Conservation (phyloP, 768 basidiomycete species). For the Hygrophorus russula region DNA sequence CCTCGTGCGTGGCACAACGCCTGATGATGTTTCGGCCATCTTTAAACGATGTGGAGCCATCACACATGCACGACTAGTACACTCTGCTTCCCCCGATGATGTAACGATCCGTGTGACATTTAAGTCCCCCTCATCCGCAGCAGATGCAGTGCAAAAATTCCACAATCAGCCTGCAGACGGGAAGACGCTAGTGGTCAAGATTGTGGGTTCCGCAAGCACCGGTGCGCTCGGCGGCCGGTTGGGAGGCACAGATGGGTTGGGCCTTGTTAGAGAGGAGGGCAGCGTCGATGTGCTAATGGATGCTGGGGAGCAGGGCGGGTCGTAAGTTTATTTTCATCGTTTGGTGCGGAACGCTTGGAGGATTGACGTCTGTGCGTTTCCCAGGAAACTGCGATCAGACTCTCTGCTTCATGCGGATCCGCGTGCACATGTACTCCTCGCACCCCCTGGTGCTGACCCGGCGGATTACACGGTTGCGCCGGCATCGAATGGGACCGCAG, state of each 20-base stretch:
- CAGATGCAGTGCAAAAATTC: conserved; percentile 62
- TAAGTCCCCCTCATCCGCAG: conserved; percentile 50
- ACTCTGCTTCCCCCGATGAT: conserved; percentile 18
- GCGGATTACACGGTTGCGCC: conserved; percentile 34
- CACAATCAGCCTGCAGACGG: conserved; percentile 79
- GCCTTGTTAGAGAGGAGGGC: conserved; percentile 40
- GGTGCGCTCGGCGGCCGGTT: conserved; percentile 46
- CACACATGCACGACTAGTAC: conserved; percentile 28
- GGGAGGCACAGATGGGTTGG: conserved; percentile 38
- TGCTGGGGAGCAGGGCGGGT: conserved; percentile 28
- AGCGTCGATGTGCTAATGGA: conserved; percentile 55
- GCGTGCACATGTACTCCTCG: conserved; percentile 58
- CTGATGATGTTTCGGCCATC: conserved; percentile 77
- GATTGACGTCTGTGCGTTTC: neutral
- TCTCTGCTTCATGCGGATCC: conserved; percentile 49
- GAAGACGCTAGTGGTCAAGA: conserved; percentile 50
- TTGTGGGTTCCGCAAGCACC: conserved; percentile 45
- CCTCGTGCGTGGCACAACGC: conserved; percentile 64
- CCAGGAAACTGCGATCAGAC: conserved; percentile 82
- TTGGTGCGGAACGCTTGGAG: neutral
- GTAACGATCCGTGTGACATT: conserved; percentile 64
- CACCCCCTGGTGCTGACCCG: conserved; percentile 55
- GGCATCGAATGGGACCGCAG: conserved; percentile 18
- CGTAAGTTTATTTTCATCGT: conserved; percentile 34
- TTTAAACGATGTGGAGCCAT: conserved; percentile 73